Base-by-base conservation (phyloP, 345 rosid genomes). In the Hirschfeldia incana region DNA sequence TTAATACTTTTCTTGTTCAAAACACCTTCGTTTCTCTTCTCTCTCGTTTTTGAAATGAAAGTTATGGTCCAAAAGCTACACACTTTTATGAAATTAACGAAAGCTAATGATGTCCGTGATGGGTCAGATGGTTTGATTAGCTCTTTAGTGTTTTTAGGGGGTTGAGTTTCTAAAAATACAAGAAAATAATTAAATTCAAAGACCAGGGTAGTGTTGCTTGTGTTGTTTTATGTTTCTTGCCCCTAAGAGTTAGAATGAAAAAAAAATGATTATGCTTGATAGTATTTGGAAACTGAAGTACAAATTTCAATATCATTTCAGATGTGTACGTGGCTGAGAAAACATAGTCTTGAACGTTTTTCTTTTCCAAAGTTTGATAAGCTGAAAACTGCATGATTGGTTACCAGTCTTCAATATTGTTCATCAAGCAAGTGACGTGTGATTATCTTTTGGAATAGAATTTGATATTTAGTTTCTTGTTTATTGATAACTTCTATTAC, bases 41-140 rank as follows among this genome's bases (percentile, higher is more conserved):
- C 42, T 65, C 44, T 66, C 57, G 69, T 76, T 65, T 70, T 44
- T 4, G 33, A 80, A 75, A 74, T 80, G 80, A 33, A 46, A 33
- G 27, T 15, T 80, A 80, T 80, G 80, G 80, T 75, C 83, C 73
- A 80, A 80, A 80, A 76, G 83, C 77, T 71, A 70, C 73, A 65
- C 44, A 76, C 80, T 76, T 80, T 80, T 80, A 71, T 71, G 77
- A 80, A 80, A 80, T 71, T 55, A 75, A 63, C 30, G 67, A 74
- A 68, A 80, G 71, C 58, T 67, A 80, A 68, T 75, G 67, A 80
- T 75, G 70, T 67, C 46, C 46, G 69, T 79, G 57, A 60, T 74
- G 78, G 80, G 70, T 67, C 82, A 79, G 77, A 73, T 79, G 74
- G 70, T 73, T 79, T 79, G 33, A 28, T 59, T 67, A 51, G 62